Evolutionary conservation across 164 flowering plant genomes (phyloP), one percentile per base, ranked within the genome.

Genomic region (Magnolia officinalis): DNA sequence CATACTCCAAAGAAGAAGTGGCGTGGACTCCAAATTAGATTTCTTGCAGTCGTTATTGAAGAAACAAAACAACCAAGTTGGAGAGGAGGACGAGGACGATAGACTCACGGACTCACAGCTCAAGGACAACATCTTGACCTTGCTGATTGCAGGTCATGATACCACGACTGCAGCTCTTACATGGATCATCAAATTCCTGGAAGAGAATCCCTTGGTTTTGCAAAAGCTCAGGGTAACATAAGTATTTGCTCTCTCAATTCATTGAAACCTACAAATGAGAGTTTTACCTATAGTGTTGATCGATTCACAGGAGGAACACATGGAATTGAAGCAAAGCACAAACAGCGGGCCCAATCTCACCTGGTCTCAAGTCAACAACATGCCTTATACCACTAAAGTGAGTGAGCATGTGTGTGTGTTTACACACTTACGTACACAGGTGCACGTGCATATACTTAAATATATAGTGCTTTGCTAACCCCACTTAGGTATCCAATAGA

Each of bases 81-180:
- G 16, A 68, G 59, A 29, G 64, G 84, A 78, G 72, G 80, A 77
- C 8, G 81, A 84, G 45, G 89, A 85, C 61, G 79, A 89, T 51
- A 89, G 86, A 78, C 88, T 90, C 52, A 83, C 94, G 8, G 94
- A 90, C 73, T 55, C 59, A 74, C 92, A 88, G 75, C 72, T 90
- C 74, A 90, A 89, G 84, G 94, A 89, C 81, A 90, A 89, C 72
- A 85, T 90, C 77, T 73, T 90, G 63, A 88, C 92, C 65, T 80
- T 90, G 61, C 83, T 90, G 23, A 76, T 89, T 76, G 92, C 94
- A 9, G 94, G 94, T 13, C 94, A 90, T 84, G 94, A 90, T 73
- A 90, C 94, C 63, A 89, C 94, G 13, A 90, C 90, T 51, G 94
- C 94, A 49, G 90, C 87, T 67, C 86, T 90, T 50, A 86, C 94